Conservation (phyloP, 208 protist species). For the Paratrypanosoma confusum region DNA sequence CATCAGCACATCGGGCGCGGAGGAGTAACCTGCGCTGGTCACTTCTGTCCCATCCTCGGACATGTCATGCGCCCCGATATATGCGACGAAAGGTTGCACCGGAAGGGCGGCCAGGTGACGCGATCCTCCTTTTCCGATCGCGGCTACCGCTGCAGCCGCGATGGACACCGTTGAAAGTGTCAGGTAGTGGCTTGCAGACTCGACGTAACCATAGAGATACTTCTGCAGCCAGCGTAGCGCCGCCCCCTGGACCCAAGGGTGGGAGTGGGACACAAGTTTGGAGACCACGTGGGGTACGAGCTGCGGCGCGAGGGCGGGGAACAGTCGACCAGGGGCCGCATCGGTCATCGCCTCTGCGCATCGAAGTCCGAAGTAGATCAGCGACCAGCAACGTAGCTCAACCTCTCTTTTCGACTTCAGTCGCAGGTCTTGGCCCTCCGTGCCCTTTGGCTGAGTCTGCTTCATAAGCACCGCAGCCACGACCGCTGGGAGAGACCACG, state of each 20-base stretch:
- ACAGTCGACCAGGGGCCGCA: constrained; percentile 36
- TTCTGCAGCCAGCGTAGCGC: constrained; percentile 56
- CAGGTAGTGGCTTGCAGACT: no score
- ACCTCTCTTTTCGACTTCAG: constrained; percentile 34
- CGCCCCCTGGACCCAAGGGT: constrained; percentile 73
- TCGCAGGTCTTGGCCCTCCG: constrained; percentile 1
- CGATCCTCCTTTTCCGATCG: no score
- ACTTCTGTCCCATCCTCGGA: no score
- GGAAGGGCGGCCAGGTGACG: no score
- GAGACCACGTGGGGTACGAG: constrained; percentile 31
- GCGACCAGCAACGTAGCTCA: constrained; percentile 57
- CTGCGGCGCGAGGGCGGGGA: constrained; percentile 19
- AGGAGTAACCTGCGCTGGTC: no score
- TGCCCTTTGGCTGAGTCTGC: constrained; percentile 24
- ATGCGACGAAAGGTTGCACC: no score
- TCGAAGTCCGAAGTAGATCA: constrained; percentile 73
- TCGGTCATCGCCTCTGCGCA: constrained; percentile 46
- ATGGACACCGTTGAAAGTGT: no score
- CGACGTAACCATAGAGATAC: constrained; percentile 69
- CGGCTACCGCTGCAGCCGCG: no score
- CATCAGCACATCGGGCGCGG: no score
- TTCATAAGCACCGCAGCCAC: constrained; percentile 54
- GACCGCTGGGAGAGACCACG: constrained; percentile 49
- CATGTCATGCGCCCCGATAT: no score
- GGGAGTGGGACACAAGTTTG: constrained; percentile 50